Evolutionary conservation across 108 stramenopile genomes (phyloP), one percentile per base, ranked within the genome.

Genomic region (Nitzschia sp.): DNA sequence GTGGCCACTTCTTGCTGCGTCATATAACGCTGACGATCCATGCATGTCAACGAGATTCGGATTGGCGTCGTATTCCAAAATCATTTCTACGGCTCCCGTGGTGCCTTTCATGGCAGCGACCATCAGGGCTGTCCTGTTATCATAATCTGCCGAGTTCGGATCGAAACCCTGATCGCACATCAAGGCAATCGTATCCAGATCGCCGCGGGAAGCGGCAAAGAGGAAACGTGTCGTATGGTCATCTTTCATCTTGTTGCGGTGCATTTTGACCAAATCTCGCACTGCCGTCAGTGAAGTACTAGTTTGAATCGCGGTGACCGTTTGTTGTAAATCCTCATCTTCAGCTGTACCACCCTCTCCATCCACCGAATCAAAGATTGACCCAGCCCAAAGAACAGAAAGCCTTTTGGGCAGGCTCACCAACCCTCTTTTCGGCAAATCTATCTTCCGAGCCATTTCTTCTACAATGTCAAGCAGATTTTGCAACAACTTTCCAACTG

Each of bases 81-180:
- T 46, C 45, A 68, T 36, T 47, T 61, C 57, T 5, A 80, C 84
- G 4, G 69, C 83, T 38, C 84, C 87, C 32, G 76, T 58, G 65
- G 82, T 80, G 0, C 85, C 87, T 53, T 85, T 85, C 84, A 84
- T 85, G 4, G 82, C 64, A 29, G 85, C 82, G 2, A 88, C 87
- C 84, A 85, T 85, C 33, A 88, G 32, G 29, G 87, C 87, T 21
- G 87, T 84, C 35, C 87, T 53, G 30, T 66, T 45, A 65, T 88
- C 87, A 46, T 88, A 41, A 11, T 88, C 87, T 6, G 68, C 29
- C 52, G 69, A 76, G 62, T 88, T 74, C 6, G 85, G 80, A 55
- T 88, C 82, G 58, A 88, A 88, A 19, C 85, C 84, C 28, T 85
- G 79, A 16, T 77, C 72, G 36, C 80, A 84, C 80, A 88, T 84